Base-by-base conservation (phyloP, 108 stramenopile genomes). In the Cyclotella distinguenda region DNA sequence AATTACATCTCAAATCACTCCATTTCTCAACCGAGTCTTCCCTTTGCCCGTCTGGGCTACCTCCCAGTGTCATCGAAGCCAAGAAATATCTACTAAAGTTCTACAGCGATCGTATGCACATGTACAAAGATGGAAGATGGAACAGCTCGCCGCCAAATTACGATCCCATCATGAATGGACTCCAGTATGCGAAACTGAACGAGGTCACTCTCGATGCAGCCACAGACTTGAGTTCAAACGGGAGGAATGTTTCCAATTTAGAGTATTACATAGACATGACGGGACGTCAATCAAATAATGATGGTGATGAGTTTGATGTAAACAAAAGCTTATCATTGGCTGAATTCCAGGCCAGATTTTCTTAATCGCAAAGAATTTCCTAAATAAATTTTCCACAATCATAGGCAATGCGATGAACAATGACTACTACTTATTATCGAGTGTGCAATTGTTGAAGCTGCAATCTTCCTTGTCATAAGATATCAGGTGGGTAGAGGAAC, bases 41-140 rank as follows among this genome's bases (percentile, higher is more conserved):
- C 11, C 21, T 18, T 18, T 1, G 21, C 16, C 23, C 18, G 3
- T 48, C 1, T 21, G 10, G 16, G 21, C 46, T 3, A 23, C 2
- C 15, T 1, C 32, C 1, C 26, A 60, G 59, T 38, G 83, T 93
- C 4, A 58, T 93, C 3, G 57, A 43, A 25, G 93, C 86, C 2
- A 23, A 71, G 13, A 25, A 63, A 0, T 94, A 75, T 68, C 45
- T 90, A 1, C 43, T 77, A 43, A 23, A 82, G 39, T 94, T 94
- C 68, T 82, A 74, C 36, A 83, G 83, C 55, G 88, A 94, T 76
- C 82, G 93, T 19, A 80, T 60, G 47, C 93, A 94, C 70, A 94
- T 94, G 93, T 82, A 60, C 43, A 62, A 90, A 39, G 35, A 59
- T 34, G 78, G 78, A 35, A 76, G 60, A 55, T 94, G 92, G 92